Conservation (phyloP, 805 yeast genomes). For the Candida pseudoglaebosa region DNA sequence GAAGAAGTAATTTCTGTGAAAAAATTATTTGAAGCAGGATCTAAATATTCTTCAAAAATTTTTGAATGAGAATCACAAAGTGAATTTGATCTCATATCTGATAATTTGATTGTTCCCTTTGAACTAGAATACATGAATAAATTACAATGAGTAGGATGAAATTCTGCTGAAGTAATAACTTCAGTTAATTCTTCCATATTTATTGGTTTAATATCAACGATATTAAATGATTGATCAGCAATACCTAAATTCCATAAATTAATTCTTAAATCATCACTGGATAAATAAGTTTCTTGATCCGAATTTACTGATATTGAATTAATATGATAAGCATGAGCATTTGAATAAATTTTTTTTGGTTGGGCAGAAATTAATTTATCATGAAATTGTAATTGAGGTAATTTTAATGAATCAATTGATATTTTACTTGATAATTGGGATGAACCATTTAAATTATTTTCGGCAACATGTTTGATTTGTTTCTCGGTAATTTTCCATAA, state of each 20-base stretch:
- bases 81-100: constrained; percentile 95
- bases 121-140: constrained; percentile 92
- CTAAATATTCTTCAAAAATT: constrained; percentile 88
- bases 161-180: constrained; percentile 94
- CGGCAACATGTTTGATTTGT: constrained; percentile 86
- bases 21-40: constrained; percentile 89
- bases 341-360: constrained; percentile 85
- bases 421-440: constrained; percentile 18
- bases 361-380: constrained; percentile 94
- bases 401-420: constrained; percentile 47
- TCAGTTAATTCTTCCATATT: constrained; percentile 99
- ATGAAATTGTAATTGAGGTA: constrained; percentile 89
- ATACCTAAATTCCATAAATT: constrained; percentile 93
- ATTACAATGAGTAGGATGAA: constrained; percentile 91
- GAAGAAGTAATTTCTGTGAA: constrained; percentile 96
- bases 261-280: constrained; percentile 91
- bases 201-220: constrained; percentile 95
- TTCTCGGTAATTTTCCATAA: constrained; percentile 95
- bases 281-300: constrained; percentile 92
- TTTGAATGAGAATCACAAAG: constrained; percentile 87
- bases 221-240: constrained; percentile 93
- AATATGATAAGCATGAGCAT: constrained; percentile 98
- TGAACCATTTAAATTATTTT: constrained; percentile 64
- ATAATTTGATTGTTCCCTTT: constrained; percentile 91
- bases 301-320: constrained; percentile 92